phyloP scores from a whole-genome alignment of 345 rosid species.

The Balakata baccata region DNA sequence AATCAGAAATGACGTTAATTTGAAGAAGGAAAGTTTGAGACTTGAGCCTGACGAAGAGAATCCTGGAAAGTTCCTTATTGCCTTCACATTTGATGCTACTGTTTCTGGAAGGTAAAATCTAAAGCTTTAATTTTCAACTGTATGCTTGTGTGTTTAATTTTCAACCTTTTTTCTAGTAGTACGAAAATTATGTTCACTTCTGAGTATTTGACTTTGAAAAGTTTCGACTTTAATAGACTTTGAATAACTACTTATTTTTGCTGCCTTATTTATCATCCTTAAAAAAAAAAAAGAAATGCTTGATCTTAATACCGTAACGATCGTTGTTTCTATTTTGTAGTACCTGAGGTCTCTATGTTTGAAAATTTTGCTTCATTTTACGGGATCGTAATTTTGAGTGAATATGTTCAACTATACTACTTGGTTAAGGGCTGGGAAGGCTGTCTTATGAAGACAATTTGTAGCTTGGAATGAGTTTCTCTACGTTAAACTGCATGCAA shows the following conservation, averaged over 20 bases:
- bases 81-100: slow-evolving; percentile 93
- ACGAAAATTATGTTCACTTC: background rate
- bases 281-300: background rate
- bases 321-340: background rate
- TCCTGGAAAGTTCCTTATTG: slow-evolving; percentile 67
- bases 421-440: background rate
- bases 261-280: background rate
- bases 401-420: background rate
- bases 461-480: background rate
- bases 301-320: background rate
- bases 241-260: background rate
- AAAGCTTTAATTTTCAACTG: background rate
- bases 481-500: background rate
- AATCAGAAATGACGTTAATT: slow-evolving; percentile 74
- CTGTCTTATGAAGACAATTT: background rate
- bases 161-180: background rate
- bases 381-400: background rate
- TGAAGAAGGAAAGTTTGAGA: slow-evolving; percentile 80
- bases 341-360: background rate
- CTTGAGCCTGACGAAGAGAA: slow-evolving; percentile 59
- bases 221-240: slow-evolving; percentile 1
- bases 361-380: background rate
- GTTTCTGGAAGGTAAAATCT: slow-evolving; percentile 68
- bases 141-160: background rate
- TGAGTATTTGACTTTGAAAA: background rate